Conservation (phyloP, 2,329 filamentous ascomycete species). For the Paramyrothecium sp. region DNA sequence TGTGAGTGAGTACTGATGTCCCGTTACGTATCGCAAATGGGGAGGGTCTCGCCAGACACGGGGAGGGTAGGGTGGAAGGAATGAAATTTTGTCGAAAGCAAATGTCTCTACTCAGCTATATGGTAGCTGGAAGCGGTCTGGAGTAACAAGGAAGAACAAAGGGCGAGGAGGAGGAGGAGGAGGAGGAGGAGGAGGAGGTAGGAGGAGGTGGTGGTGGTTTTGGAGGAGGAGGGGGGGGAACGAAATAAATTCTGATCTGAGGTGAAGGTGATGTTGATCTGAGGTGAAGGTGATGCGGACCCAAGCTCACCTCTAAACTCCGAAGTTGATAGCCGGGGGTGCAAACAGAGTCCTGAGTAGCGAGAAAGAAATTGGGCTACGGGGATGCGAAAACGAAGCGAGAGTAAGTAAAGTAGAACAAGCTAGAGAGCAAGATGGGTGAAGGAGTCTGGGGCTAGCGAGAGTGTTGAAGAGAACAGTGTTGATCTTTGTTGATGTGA, state of each 20-base stretch:
- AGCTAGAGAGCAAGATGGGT: slow-evolving; percentile 59
- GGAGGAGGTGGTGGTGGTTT: too few relatives aligned
- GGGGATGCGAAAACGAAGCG: slow-evolving; percentile 54
- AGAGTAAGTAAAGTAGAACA: slow-evolving; percentile 58
- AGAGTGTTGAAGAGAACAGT: slow-evolving; percentile 38
- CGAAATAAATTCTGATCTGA: neutral
- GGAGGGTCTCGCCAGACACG: too few relatives aligned
- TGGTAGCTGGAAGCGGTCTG: too few relatives aligned
- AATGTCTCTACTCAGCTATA: too few relatives aligned
- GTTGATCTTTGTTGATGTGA: slow-evolving; percentile 44
- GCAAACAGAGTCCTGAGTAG: slow-evolving; percentile 17
- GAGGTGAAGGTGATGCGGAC: neutral
- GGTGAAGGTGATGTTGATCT: neutral
- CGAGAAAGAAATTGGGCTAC: slow-evolving; percentile 44
- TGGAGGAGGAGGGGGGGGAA: neutral
- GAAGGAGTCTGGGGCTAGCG: slow-evolving; percentile 28
- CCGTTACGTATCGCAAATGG: too few relatives aligned
- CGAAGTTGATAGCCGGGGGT: neutral
- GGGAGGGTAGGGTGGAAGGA: too few relatives aligned
- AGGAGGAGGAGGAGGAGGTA: neutral
- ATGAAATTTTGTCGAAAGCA: too few relatives aligned
- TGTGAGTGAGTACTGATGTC: too few relatives aligned
- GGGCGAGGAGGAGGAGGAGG: neutral
- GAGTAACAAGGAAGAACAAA: too few relatives aligned
- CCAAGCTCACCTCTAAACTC: too few relatives aligned